phyloP scores from a whole-genome alignment of 2,329 filamentous ascomycete genomes.

The Ophiostoma angusticollis region DNA sequence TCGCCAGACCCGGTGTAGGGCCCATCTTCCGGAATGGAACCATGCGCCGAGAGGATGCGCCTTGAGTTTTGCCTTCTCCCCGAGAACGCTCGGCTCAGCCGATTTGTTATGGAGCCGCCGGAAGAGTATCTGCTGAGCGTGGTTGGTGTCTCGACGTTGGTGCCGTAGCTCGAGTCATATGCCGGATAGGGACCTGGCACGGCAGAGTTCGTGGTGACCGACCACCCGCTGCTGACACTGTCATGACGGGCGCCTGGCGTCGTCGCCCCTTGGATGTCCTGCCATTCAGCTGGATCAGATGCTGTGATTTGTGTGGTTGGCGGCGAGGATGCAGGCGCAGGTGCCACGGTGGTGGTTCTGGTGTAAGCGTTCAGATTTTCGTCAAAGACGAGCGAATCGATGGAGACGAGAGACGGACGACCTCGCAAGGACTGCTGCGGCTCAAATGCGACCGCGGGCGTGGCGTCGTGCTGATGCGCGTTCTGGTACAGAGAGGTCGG shows the following conservation, averaged over 20 bases:
- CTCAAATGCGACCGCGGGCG: not conserved
- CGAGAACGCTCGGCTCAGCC: conserved; percentile 6
- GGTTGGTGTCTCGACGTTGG: not conserved
- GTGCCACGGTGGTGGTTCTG: not conserved
- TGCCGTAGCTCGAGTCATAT: conserved; percentile 5
- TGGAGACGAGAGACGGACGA: conserved; percentile 27
- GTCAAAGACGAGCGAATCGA: conserved; percentile 20
- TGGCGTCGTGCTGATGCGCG: not conserved
- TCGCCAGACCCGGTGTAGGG: conserved; percentile 13
- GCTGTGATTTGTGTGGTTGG: not conserved
- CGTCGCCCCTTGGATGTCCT: too few relatives aligned
- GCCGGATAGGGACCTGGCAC: conserved; percentile 4
- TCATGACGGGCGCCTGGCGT: not conserved
- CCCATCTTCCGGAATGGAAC: conserved; percentile 25
- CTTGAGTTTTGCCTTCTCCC: conserved; percentile 2
- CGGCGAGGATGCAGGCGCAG: not conserved
- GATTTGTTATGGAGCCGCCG: conserved; percentile 3
- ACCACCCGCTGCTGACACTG: not conserved
- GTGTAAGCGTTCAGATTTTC: conserved; percentile 5
- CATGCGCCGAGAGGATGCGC: conserved; percentile 15
- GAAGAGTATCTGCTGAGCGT: not conserved
- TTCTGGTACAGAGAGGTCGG: conserved; percentile 10
- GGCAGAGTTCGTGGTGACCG: not conserved
- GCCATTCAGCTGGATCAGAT: not conserved
- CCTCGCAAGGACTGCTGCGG: conserved; percentile 17